Percentiles rank a stretch among this genome's conserved stretches.
Conservation (phyloP, 2,329 filamentous ascomycete genomes). For the Blastomyces parvus region DNA sequence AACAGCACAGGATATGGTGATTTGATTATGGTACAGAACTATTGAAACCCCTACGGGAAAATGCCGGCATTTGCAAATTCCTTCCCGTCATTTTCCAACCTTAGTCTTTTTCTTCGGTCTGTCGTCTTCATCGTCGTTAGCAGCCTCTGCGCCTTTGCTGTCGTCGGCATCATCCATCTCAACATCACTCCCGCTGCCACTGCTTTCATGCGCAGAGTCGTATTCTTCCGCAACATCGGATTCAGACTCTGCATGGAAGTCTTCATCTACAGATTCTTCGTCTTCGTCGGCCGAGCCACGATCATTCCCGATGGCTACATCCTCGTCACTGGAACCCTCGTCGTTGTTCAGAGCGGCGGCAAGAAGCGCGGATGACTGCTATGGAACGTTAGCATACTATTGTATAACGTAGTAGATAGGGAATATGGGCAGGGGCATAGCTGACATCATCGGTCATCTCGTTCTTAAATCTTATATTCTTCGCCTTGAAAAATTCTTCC, state of each 20-base stretch:
- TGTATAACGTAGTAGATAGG: background rate
- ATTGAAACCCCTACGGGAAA: background rate
- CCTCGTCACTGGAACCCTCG: slow-evolving; percentile 74
- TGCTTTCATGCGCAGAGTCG: slow-evolving; percentile 83
- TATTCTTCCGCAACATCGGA: slow-evolving; percentile 95
- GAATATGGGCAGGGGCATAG: slow-evolving; percentile 10
- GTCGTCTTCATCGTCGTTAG: slow-evolving; percentile 41
- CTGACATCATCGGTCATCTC: slow-evolving; percentile 94
- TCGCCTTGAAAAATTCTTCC: slow-evolving; percentile 96
- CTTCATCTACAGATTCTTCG: slow-evolving; percentile 88
- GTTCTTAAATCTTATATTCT: slow-evolving; percentile 92
- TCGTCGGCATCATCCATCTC: slow-evolving; percentile 43
- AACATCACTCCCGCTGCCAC: slow-evolving; percentile 58
- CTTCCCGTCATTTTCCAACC: slow-evolving; percentile 25
- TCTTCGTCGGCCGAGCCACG: slow-evolving; percentile 93
- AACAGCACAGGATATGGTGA: background rate
- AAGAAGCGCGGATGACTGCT: slow-evolving; percentile 50
- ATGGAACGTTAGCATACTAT: slow-evolving; percentile 20
- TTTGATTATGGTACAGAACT: slow-evolving; percentile 1
- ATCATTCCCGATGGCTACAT: slow-evolving; percentile 59
- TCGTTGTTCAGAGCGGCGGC: slow-evolving; percentile 76
- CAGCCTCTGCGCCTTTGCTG: slow-evolving; percentile 33
- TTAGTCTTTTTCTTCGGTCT: slow-evolving; percentile 58
- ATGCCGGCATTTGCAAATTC: background rate
- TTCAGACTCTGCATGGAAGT: slow-evolving; percentile 86